Evolutionary conservation across 2,329 filamentous ascomycete species (phyloP).

Genomic region (Pestalotiopsis sp.): DNA sequence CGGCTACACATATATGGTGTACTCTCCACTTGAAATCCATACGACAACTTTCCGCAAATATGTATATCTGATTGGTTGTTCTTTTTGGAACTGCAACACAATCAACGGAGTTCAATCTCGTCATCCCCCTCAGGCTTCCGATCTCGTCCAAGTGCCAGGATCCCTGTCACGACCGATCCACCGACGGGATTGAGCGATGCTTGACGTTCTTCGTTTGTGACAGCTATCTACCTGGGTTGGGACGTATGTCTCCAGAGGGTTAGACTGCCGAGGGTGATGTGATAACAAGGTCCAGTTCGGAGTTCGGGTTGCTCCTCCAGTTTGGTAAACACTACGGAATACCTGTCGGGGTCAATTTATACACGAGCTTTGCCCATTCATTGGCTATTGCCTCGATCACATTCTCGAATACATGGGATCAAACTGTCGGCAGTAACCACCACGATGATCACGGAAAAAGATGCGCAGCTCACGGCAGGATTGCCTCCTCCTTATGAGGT

Average conservation of each 20-base stretch:
- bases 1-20: too few relatives aligned
- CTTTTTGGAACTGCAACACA: too few relatives aligned
- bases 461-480: not conserved
- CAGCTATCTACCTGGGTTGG: too few relatives aligned
- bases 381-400: not conserved
- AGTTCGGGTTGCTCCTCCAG: not conserved
- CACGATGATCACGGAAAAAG: not conserved
- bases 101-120: too few relatives aligned
- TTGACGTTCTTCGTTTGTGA: too few relatives aligned
- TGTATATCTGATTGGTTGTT: too few relatives aligned
- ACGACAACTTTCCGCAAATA: too few relatives aligned
- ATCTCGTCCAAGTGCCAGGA: too few relatives aligned
- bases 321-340: not conserved
- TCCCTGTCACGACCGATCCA: too few relatives aligned
- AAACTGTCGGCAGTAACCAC: not conserved
- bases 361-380: not conserved
- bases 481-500: conserved; percentile 14
- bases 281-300: not conserved
- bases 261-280: not conserved
- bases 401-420: not conserved
- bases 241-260: not conserved
- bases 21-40: too few relatives aligned
- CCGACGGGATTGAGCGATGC: too few relatives aligned
- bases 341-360: not conserved
- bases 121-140: too few relatives aligned